phyloP scores from a whole-genome alignment of 208 protist species.

The Herpetomonas tarakana region DNA sequence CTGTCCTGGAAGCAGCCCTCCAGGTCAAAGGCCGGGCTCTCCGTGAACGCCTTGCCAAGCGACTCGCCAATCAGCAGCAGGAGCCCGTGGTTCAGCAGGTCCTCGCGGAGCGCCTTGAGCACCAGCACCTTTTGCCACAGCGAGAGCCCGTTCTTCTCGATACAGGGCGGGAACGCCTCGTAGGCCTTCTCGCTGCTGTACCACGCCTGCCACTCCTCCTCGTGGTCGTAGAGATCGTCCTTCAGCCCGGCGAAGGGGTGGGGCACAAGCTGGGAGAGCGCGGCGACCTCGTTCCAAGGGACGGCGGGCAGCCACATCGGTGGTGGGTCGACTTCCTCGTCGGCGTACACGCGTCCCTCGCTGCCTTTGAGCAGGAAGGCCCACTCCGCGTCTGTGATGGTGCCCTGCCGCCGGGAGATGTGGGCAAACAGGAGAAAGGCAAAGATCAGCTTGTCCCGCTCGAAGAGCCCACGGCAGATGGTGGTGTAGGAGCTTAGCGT shows the following conservation, averaged over 20 bases:
- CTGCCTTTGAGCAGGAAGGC: constrained; percentile 88
- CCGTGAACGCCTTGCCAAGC: constrained; percentile 88
- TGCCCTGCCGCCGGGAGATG: constrained; percentile 74
- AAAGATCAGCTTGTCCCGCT: constrained; percentile 95
- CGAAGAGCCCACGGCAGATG: constrained; percentile 94
- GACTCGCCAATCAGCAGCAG: constrained; percentile 67
- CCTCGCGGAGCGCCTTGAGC: constrained; percentile 85
- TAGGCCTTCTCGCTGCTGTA: constrained; percentile 88
- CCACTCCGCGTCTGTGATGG: constrained; percentile 80
- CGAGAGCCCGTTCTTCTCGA: constrained; percentile 28
- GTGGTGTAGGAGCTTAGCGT: constrained; percentile 91
- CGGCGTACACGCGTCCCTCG: constrained; percentile 62
- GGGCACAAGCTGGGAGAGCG: constrained; percentile 75
- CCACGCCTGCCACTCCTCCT: constrained; percentile 84
- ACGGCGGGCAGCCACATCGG: constrained; percentile 86
- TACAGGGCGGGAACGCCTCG: constrained; percentile 41
- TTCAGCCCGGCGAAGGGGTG: constrained; percentile 83
- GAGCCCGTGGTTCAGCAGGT: constrained; percentile 90
- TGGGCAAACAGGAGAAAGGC: constrained; percentile 93
- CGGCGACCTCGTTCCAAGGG: constrained; percentile 92
- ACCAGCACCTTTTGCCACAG: constrained; percentile 88
- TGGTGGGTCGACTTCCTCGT: constrained; percentile 71
- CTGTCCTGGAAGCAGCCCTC: constrained; percentile 91
- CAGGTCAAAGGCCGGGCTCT: constrained; percentile 90
- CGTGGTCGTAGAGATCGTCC: constrained; percentile 78